Conservation (phyloP, 2,329 filamentous ascomycete genomes). For the Epichloe aotearoae region DNA sequence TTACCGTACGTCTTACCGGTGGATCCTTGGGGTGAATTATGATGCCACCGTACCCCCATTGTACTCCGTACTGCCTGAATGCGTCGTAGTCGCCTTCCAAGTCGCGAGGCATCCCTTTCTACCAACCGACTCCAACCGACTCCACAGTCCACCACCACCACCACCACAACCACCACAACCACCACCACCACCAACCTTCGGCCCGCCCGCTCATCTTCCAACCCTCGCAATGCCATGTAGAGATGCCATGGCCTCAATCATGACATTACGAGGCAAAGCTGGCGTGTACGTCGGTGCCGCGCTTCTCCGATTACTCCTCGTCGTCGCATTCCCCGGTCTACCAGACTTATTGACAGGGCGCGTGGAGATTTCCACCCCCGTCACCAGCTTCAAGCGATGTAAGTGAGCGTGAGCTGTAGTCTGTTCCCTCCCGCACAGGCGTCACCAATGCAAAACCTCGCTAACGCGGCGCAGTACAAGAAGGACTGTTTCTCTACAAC, state of each 20-base stretch:
- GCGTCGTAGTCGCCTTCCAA: no score
- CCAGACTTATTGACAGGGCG: slow-evolving; percentile 77
- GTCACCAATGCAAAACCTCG: background rate
- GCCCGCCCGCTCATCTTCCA: slow-evolving; percentile 7
- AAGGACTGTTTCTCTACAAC: slow-evolving; percentile 90
- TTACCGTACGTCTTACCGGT: no score
- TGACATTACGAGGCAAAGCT: slow-evolving; percentile 28
- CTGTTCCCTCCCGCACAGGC: background rate
- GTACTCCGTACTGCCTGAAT: no score
- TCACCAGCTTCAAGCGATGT: slow-evolving; percentile 97
- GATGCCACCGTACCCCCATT: no score
- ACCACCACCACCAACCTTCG: background rate
- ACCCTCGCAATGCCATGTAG: slow-evolving; percentile 5
- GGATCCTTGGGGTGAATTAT: no score
- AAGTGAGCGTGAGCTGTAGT: slow-evolving; percentile 29
- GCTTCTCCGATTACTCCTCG: slow-evolving; percentile 65
- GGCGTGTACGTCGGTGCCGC: slow-evolving; percentile 63
- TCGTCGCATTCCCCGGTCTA: slow-evolving; percentile 63
- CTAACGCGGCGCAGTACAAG: slow-evolving; percentile 53
- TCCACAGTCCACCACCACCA: no score
- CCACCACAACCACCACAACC: no score
- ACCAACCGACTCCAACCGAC: no score
- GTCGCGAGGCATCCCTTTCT: no score
- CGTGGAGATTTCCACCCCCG: slow-evolving; percentile 87
- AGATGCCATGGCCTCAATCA: slow-evolving; percentile 16